A percentile compares a stretch with the other conserved stretches of the same genome.
Evolutionary conservation across 495 filamentous ascomycete species (phyloP).

Genomic region (Talaromyces ruber): DNA sequence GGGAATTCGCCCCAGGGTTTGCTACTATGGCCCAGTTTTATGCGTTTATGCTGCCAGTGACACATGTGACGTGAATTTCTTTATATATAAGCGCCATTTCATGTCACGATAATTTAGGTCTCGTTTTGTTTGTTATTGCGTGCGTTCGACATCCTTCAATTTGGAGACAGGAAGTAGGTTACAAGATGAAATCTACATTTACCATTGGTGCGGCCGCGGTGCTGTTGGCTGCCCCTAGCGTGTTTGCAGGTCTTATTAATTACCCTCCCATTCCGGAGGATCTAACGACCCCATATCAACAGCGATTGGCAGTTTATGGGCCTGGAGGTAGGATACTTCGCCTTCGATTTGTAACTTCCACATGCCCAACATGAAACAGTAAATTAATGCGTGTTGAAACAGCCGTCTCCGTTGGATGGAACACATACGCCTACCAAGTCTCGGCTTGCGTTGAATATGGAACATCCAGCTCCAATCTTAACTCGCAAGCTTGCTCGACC

Average conservation of each 20-base stretch:
- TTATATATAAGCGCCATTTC: not conserved
- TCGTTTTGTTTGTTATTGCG: not conserved
- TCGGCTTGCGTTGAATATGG: constrained; percentile 39
- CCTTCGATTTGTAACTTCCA: not conserved
- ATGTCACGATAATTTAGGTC: not conserved
- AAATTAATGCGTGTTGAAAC: not conserved
- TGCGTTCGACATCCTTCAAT: not conserved
- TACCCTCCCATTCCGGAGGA: constrained; percentile 46
- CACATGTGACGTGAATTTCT: not conserved
- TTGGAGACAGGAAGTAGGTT: not conserved
- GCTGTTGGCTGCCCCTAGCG: constrained; percentile 32
- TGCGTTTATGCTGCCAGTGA: not conserved
- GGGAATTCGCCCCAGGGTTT: not conserved
- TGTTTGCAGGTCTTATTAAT: constrained; percentile 28
- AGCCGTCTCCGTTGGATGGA: constrained; percentile 52
- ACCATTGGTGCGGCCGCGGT: constrained; percentile 7
- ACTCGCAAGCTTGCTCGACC: constrained; percentile 21
- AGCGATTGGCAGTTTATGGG: constrained; percentile 48
- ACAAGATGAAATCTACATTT: not conserved
- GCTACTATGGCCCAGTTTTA: not conserved
- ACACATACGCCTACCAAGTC: constrained; percentile 33
- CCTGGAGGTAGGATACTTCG: constrained; percentile 37
- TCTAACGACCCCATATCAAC: constrained; percentile 48
- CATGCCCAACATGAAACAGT: not conserved
- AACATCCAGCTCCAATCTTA: constrained; percentile 18